A percentile compares a stretch with the other conserved stretches of the same genome.
Evolutionary conservation across 2,329 filamentous ascomycete genomes (phyloP).

Genomic region (Lecanicillium sp.): DNA sequence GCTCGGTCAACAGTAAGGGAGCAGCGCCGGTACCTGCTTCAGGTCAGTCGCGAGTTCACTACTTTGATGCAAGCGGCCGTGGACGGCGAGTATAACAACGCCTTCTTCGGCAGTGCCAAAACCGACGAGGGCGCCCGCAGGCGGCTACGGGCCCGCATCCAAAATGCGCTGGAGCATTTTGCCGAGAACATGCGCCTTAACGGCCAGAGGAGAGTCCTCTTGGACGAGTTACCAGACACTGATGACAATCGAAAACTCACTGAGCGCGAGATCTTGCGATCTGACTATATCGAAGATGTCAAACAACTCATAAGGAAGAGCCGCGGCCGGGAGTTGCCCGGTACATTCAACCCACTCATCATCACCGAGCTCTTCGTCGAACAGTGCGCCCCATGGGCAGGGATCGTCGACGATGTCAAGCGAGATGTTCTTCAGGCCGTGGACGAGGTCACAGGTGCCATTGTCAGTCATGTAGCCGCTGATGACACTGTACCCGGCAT

Average conservation of each 20-base stretch:
- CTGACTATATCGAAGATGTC: slow-evolving; percentile 32
- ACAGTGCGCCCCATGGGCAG: slow-evolving; percentile 45
- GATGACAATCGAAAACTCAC: slow-evolving; percentile 8
- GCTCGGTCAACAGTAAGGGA: slow-evolving; percentile 14
- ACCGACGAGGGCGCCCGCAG: slow-evolving; percentile 11
- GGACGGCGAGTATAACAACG: slow-evolving; percentile 20
- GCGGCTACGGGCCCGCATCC: slow-evolving; percentile 18
- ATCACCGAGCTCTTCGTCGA: slow-evolving; percentile 49
- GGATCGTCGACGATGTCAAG: slow-evolving; percentile 38
- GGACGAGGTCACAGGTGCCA: slow-evolving; percentile 35
- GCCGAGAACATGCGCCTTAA: slow-evolving; percentile 15
- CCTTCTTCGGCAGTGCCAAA: slow-evolving; percentile 19
- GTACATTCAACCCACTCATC: slow-evolving; percentile 49
- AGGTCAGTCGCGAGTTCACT: slow-evolving; percentile 15
- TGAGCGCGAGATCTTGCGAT: slow-evolving; percentile 8
- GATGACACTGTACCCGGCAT: slow-evolving; percentile 12
- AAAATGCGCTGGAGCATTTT: slow-evolving; percentile 16
- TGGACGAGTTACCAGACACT: slow-evolving; percentile 9
- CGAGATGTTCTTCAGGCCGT: slow-evolving; percentile 38
- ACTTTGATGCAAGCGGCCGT: slow-evolving; percentile 18
- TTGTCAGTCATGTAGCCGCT: slow-evolving; percentile 34
- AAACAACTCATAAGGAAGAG: slow-evolving; percentile 27
- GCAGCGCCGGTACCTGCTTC: slow-evolving; percentile 18
- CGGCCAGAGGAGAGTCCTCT: slow-evolving; percentile 12
- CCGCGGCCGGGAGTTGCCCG: slow-evolving; percentile 47